A percentile compares a stretch with the other conserved stretches of the same genome.
phyloP scores from a whole-genome alignment of 1,284 basidiomycete genomes.

The Puccinia novopanici region DNA sequence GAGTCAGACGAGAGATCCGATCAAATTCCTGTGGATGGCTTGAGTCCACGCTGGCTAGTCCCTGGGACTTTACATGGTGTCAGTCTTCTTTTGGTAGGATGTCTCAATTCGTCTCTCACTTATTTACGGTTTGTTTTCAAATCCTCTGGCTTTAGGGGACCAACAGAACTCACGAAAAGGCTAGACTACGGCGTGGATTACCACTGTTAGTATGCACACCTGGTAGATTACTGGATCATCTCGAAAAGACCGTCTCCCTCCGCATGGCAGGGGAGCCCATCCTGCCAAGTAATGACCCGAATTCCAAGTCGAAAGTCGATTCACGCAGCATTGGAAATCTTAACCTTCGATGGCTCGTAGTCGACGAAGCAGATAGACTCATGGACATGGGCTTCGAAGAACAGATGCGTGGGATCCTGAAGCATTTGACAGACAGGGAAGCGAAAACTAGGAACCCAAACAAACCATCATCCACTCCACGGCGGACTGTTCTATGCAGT shows the following conservation, averaged over 20 bases:
- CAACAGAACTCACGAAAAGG: constrained; percentile 73
- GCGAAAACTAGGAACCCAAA: constrained; percentile 60
- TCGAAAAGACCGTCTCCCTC: constrained; percentile 70
- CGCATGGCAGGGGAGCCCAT: constrained; percentile 55
- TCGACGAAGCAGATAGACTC: constrained; percentile 92
- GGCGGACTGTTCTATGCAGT: constrained; percentile 85
- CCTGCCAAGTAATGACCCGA: constrained; percentile 20
- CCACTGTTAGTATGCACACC: constrained; percentile 73
- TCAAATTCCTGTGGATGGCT: constrained; percentile 66
- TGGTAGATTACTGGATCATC: constrained; percentile 72
- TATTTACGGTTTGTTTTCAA: not conserved
- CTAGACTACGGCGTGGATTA: constrained; percentile 70
- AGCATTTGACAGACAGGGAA: constrained; percentile 74
- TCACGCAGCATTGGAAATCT: constrained; percentile 17
- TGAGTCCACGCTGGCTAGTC: constrained; percentile 76
- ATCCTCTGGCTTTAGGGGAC: constrained; percentile 64
- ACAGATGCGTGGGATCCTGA: constrained; percentile 72
- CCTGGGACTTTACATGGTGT: constrained; percentile 73
- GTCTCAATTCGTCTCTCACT: not conserved
- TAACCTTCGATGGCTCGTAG: constrained; percentile 76
- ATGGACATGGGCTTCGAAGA: constrained; percentile 67
- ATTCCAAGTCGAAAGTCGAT: not conserved
- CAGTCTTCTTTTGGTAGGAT: constrained; percentile 4
- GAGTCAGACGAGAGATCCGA: constrained; percentile 63
- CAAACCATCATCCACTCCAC: constrained; percentile 52